Conservation (phyloP, 192 early-diverging fungal species). For the Gryganskiella cystojenkinii region DNA sequence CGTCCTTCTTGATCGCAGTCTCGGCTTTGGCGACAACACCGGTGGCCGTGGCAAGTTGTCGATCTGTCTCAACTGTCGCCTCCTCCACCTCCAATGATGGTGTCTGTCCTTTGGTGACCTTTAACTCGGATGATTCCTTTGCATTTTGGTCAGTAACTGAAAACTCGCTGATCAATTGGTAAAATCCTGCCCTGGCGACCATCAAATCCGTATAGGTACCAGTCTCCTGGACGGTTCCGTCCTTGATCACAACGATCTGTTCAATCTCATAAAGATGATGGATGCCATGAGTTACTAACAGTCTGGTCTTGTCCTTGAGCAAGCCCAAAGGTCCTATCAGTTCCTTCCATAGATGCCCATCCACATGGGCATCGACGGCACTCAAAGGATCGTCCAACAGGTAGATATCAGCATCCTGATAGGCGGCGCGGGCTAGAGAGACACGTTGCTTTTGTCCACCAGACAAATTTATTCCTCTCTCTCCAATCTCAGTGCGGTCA, state of each 20-base stretch:
- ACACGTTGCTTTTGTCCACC: constrained; percentile 92
- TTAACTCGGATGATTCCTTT: no score
- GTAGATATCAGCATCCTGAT: constrained; percentile 79
- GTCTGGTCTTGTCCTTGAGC: constrained; percentile 78
- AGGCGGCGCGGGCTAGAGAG: constrained; percentile 80
- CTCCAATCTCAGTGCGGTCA: constrained; percentile 93
- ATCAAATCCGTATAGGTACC: constrained; percentile 77
- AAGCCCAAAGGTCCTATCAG: constrained; percentile 88
- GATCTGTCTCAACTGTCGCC: no score
- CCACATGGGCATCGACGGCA: constrained; percentile 75
- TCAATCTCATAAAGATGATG: constrained; percentile 76
- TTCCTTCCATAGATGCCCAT: constrained; percentile 86
- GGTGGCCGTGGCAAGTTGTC: not conserved
- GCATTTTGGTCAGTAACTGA: constrained; percentile 6
- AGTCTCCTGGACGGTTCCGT: constrained; percentile 74
- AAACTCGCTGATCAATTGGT: constrained; percentile 77
- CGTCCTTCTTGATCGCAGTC: constrained; percentile 34
- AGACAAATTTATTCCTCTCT: constrained; percentile 89
- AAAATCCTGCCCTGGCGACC: constrained; percentile 62
- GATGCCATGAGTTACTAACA: constrained; percentile 87
- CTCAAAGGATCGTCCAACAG: constrained; percentile 65
- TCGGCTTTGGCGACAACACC: constrained; percentile 49
- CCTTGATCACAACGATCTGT: constrained; percentile 73
- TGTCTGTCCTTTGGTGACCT: not conserved
- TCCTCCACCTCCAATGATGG: constrained; percentile 15